Evolutionary conservation across 2,329 filamentous ascomycete genomes (phyloP).

Genomic region (Triangularia verruculosa): DNA sequence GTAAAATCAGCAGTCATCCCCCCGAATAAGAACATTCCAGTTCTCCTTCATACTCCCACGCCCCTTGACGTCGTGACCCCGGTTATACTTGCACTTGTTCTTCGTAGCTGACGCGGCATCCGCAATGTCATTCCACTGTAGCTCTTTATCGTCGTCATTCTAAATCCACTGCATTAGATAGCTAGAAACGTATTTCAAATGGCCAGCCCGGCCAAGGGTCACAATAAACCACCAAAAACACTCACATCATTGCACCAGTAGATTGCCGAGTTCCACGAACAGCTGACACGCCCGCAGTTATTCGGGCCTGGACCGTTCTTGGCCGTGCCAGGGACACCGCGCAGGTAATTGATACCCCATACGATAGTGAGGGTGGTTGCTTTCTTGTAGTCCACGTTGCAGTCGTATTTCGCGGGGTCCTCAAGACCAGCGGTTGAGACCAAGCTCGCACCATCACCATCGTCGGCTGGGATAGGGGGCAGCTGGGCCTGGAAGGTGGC

Average conservation of each 20-base stretch:
- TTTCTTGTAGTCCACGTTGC: background rate
- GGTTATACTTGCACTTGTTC: no score
- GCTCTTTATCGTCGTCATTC: background rate
- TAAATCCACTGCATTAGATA: no score
- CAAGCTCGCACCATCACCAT: no score
- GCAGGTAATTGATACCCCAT: slow-evolving; percentile 19
- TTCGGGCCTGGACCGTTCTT: slow-evolving; percentile 18
- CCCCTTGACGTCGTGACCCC: background rate
- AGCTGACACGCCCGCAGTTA: slow-evolving; percentile 24
- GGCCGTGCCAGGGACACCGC: background rate
- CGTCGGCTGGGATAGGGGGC: background rate
- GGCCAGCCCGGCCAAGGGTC: background rate
- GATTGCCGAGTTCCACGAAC: slow-evolving; percentile 21
- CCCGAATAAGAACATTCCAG: background rate
- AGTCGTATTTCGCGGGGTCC: background rate
- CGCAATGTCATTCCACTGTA: background rate
- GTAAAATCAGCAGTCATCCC: background rate
- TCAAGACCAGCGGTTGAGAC: background rate
- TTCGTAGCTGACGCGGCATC: background rate
- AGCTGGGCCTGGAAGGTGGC: background rate
- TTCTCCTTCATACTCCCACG: background rate
- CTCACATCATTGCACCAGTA: slow-evolving; percentile 28
- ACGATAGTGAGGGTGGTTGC: background rate
- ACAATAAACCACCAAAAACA: background rate
- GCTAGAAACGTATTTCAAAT: no score